These are phyloP conservation scores for Mycena haematopus DNA, from an alignment of 768 basidiomycete species.

Conservation along the genomic window DNA sequence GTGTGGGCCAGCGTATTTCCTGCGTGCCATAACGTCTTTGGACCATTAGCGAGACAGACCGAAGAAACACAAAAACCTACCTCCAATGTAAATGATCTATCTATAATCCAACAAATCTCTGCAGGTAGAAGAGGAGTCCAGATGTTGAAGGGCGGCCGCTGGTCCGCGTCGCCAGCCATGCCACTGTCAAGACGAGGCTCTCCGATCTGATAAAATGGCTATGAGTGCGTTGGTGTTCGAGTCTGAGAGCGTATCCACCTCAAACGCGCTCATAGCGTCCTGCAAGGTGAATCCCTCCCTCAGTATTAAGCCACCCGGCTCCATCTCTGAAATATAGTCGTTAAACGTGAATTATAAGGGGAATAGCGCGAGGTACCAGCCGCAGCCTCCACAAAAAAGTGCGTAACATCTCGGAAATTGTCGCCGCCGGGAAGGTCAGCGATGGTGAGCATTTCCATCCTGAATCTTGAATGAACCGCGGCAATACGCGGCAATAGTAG, in stretches of 20 bases:
- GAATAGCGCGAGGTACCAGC: slow-evolving; percentile 52
- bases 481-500: not conserved
- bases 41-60: not conserved
- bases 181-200: slow-evolving; percentile 92
- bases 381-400: slow-evolving; percentile 63
- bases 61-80: slow-evolving; percentile 45
- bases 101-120: slow-evolving; percentile 90
- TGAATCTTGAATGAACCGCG: not conserved
- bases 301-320: slow-evolving; percentile 65
- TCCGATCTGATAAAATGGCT: slow-evolving; percentile 66
- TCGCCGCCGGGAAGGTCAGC: slow-evolving; percentile 59
- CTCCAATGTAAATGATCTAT: slow-evolving; percentile 79
- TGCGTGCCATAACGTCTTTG: slow-evolving; percentile 86
- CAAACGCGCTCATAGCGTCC: slow-evolving; percentile 94
- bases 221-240: slow-evolving; percentile 13
- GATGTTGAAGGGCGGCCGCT: slow-evolving; percentile 64
- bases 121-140: slow-evolving; percentile 68
- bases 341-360: slow-evolving; percentile 17
- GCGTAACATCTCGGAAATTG: slow-evolving; percentile 68
- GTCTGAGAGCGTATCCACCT: slow-evolving; percentile 53
- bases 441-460: slow-evolving; percentile 13
- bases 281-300: slow-evolving; percentile 75
- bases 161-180: slow-evolving; percentile 52
- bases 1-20: slow-evolving; percentile 89
- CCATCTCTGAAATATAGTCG: slow-evolving; percentile 55